These are phyloP conservation scores for Fusarium napiforme DNA, from an alignment of 2,329 filamentous ascomycete genomes.

Conservation along the genomic window DNA sequence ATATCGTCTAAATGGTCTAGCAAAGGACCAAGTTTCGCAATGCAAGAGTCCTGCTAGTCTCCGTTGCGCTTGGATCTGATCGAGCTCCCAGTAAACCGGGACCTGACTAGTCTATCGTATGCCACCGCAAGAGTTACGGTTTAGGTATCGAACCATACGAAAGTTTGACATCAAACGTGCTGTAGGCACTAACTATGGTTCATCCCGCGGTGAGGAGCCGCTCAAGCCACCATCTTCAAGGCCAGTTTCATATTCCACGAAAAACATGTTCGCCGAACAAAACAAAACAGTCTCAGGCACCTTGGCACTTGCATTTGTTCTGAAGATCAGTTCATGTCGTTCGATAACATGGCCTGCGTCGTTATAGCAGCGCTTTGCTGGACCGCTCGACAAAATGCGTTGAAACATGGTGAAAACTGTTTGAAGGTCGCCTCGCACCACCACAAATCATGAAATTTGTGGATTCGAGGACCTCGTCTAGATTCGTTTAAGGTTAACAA, in stretches of 20 bases:
- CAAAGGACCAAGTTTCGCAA: neutral
- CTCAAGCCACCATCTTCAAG: neutral
- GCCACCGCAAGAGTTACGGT: constrained; percentile 1
- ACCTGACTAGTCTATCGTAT: neutral
- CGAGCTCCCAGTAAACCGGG: neutral
- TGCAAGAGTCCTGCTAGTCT: neutral
- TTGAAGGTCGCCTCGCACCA: neutral
- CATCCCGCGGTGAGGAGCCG: constrained; percentile 1
- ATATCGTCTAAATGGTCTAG: neutral
- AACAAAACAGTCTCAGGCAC: neutral
- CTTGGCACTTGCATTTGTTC: neutral
- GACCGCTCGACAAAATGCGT: neutral
- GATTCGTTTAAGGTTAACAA: constrained; percentile 1
- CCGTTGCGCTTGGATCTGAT: neutral
- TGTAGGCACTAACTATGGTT: neutral
- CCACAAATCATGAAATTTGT: neutral
- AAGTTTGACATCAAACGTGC: neutral
- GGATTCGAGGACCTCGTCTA: neutral
- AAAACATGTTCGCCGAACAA: neutral
- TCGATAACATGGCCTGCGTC: neutral
- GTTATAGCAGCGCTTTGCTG: neutral
- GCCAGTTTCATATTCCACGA: constrained; percentile 3
- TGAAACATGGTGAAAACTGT: neutral
- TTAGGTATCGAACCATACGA: constrained; percentile 1
- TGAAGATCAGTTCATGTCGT: neutral